Base-by-base conservation (phyloP, 1,284 basidiomycete genomes). In the Earliella scabrosa region DNA sequence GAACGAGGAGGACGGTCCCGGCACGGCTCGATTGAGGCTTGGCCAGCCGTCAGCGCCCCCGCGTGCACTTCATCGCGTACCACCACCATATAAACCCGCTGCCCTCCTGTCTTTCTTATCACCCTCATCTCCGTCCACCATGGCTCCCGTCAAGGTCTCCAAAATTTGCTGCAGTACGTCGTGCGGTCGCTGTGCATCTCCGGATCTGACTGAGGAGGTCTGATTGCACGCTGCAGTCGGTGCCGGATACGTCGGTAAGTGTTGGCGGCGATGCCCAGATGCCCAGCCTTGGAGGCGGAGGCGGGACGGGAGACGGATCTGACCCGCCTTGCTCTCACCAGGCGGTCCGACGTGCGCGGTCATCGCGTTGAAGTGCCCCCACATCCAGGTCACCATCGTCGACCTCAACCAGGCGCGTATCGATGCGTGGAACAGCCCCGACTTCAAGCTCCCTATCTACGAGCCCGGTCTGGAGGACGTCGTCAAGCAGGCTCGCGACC, bases 391-490 rank as follows among this genome's bases (percentile, higher is more conserved):
- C 72, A 98, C 93, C 69, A 99, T 99, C 69, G 97, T 98, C 70
- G 97, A 99, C 76, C 83, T 99, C 68, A 99, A 98, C 83, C 84
- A 96, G 70, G 82, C 88, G 56, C 92, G 97, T 62, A 89, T 98
- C 74, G 93, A 95, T 70, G 96, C 95, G 13, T 99, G 97, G 97
- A 99, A 99, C 79, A 86, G 82, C 71, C 66, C 79, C 31, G 80
- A 90, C 69, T 93, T 83, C 72, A 74, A 80, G 36, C 76, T 95
- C 24, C 95, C 95, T 41, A 98, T 99, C 73, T 99, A 97, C 74
- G 97, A 99, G 75, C 97, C 97, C 14, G 96, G 96, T 49, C 86
- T 99, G n/a, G 94, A 88, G 61, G 94, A 92, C 45, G 93, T 99
- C 64, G 93, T 99, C 66, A 88, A 88, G 69, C 73, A 86, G 66